Percentiles rank a stretch among this genome's conserved stretches.
These are phyloP conservation scores for Tetracladium setigerum DNA, from an alignment of 495 filamentous ascomycete genomes.

Conservation along the genomic window DNA sequence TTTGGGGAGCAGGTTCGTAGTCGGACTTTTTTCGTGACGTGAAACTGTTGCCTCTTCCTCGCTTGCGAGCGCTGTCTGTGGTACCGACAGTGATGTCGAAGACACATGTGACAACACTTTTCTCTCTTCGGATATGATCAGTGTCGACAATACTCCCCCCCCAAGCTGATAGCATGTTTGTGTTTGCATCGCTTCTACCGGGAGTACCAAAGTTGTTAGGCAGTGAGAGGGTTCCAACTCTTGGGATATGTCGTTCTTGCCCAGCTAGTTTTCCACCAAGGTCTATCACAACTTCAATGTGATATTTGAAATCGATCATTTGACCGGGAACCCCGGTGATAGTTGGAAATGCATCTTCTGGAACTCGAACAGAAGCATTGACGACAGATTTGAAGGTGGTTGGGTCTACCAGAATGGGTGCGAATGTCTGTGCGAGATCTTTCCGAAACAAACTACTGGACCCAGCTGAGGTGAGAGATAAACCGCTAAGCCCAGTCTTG, in stretches of 20 bases:
- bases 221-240: conserved; percentile 45
- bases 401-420: conserved; percentile 80
- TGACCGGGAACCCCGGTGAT: conserved; percentile 81
- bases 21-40: conserved; percentile 3
- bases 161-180: conserved; percentile 45
- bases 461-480: conserved; percentile 73
- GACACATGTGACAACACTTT: conserved; percentile 72
- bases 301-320: conserved; percentile 92
- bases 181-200: conserved; percentile 24
- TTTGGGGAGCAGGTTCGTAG: conserved; percentile 1
- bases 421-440: conserved; percentile 80
- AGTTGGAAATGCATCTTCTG: conserved; percentile 87
- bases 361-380: conserved; percentile 74
- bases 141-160: conserved; percentile 82
- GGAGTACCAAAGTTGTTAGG: conserved; percentile 32
- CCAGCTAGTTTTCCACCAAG: conserved; percentile 77
- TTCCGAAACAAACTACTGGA: conserved; percentile 87
- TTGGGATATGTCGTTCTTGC: conserved; percentile 53
- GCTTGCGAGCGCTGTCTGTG: conserved; percentile 60
- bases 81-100: conserved; percentile 90
- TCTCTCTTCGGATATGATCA: conserved; percentile 74
- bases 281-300: conserved; percentile 86
- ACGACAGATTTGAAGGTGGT: conserved; percentile 66
- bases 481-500: conserved; percentile 63
- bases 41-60: conserved; percentile 29